Conservation (phyloP, 2,329 filamentous ascomycete genomes). For the Diaporthe amygdali region DNA sequence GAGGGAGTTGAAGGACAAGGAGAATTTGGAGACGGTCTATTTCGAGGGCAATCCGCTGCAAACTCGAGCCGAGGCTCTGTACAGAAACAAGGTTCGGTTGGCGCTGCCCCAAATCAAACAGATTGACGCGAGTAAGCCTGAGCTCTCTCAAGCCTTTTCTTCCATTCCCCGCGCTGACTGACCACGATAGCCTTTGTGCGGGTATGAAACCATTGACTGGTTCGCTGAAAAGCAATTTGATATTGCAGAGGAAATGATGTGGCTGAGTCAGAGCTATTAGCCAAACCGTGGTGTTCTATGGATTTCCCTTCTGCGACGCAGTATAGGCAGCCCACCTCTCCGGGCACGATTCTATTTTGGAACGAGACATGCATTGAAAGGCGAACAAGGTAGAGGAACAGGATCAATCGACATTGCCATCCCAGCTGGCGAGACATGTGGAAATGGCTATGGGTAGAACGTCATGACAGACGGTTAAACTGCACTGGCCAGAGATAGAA, state of each 20-base stretch:
- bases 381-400: slow-evolving; percentile 10
- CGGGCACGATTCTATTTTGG: neutral
- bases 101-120: slow-evolving; percentile 87
- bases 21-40: slow-evolving; percentile 85
- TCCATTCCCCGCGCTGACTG: slow-evolving; percentile 5
- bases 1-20: slow-evolving; percentile 76
- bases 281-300: neutral
- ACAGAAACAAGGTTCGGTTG: slow-evolving; percentile 91
- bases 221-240: neutral
- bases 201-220: neutral
- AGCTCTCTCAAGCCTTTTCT: neutral
- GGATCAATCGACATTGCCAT: slow-evolving; percentile 8
- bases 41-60: slow-evolving; percentile 96
- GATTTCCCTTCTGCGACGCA: neutral
- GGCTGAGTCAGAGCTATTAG: neutral
- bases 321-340: neutral
- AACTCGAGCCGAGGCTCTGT: slow-evolving; percentile 77
- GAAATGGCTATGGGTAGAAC: neutral
- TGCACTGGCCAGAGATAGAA: slow-evolving; percentile 18
- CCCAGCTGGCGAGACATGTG: slow-evolving; percentile 6
- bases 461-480: slow-evolving; percentile 22
- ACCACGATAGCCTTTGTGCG: slow-evolving; percentile 37
- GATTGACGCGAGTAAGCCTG: slow-evolving; percentile 92
- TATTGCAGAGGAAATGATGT: neutral
- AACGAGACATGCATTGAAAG: neutral